Base-by-base conservation (phyloP, 2,329 filamentous ascomycete genomes). In the Fusarium lyarnte region DNA sequence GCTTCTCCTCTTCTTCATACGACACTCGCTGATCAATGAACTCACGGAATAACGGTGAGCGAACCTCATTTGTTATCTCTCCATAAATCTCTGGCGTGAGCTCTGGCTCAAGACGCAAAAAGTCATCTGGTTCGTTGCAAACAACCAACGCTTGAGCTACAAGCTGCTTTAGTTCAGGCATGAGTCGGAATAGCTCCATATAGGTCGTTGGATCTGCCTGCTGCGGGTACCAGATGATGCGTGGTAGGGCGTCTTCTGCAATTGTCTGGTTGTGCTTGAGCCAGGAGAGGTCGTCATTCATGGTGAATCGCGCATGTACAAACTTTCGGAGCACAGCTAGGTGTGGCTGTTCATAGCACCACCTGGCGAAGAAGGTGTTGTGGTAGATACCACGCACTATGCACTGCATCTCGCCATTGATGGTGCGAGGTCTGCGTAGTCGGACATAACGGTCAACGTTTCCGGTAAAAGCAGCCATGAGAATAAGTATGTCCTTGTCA, bases 361-460 rank as follows among this genome's bases (percentile, higher is more conserved):
- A 64, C 5, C 43, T 39, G 14, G 62, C 57, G 11, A 64, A 63
- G 17, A 53, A 39, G 5, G 43, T 43, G 12, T 65, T 25, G 49
- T 39, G 51, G 6, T 47, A 63, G 13, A 63, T 67, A 17, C 63
- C 67, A 45, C 60, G 46, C 13, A 39, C 49, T 27, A 66, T 36
- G 16, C 63, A 67, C 17, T 63, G 59, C 25, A 39, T 13, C 27
- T 67, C 63, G 10, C 45, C 41, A 5, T 53, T 36, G 9, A 47
- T 29, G 8, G 47, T 29, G 5, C 33, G 8, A 5, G 78, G 81
- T 13, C 80, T 73, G 73, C 76, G 73, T 0, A 85, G 75, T 2
- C 83, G 79, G 0, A 63, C 39, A 41, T 84, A 85, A 6, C 82
- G 79, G 51, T 85, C 82, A 10, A 85, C 64, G 21, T 85, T 78